Evolutionary conservation across 257 asterid genomes (phyloP), one percentile per base, ranked within the genome.

Genomic region (Pogostemon cablin): DNA sequence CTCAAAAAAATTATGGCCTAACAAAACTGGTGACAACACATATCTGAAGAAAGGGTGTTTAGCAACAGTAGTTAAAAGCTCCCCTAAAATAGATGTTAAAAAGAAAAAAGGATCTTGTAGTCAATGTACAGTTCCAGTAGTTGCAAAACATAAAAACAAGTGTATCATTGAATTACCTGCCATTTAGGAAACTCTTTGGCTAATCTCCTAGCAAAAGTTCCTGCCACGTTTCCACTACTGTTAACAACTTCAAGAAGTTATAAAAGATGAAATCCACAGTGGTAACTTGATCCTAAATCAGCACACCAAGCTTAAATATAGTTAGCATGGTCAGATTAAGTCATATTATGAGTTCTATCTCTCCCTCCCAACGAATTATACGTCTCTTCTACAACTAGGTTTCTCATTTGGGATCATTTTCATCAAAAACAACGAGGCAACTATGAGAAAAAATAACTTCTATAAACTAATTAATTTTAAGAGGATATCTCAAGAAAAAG

Each of bases 171-270:
- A 74, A 9, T 25, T 72, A 91, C 98, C 96, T 93, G 98, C 98
- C 98, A 93, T 68, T 87, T 89, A 40, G 98, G 99, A 77, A 91
- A 93, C 81, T 91, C 99, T 77, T 87, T 82, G 49, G 95, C 96
- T 84, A 91, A 86, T 80, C 99, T 86, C 85, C 86, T 78, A 40
- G 96, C 93, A 84, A 91, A 93, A 56, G 96, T 91, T 61, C 99
- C 98, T 93, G 98, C 49, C 32, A 80, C 64, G 34, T 53, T 71
- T 64, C 41, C 62, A 64, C 41, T 44, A 46, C 60, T 56, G 59
- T 72, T 50, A 48, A 46, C 46, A 62, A 32, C 11, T 53, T 62
- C 55, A 67, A 58, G 44, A 75, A 53, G 74, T 40, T 49, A 48
- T 46, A 52, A 58, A 12, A 9, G 12, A 17, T 5, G 35, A 20